These are phyloP conservation scores for Dendrocalamus latiflorus DNA, from an alignment of 202 grass and related monocot genomes.

Conservation along the genomic window DNA sequence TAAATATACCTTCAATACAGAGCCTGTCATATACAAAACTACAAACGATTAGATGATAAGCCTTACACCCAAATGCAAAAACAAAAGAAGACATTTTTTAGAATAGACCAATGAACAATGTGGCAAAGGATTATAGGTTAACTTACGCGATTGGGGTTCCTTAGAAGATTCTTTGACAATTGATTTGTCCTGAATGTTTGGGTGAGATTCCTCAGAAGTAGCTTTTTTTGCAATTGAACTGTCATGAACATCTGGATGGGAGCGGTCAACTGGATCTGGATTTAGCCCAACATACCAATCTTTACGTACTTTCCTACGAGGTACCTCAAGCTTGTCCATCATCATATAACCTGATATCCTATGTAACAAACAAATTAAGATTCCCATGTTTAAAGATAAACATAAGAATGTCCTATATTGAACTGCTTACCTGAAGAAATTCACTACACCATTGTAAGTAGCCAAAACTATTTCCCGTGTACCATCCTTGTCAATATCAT, in stretches of 20 bases:
- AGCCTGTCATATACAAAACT: neutral
- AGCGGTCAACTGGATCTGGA: conserved; percentile 69
- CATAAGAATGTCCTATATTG: neutral
- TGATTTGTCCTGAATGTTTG: conserved; percentile 29
- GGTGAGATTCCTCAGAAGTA: conserved; percentile 37
- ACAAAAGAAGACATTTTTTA: conserved; percentile 24
- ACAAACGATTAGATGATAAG: neutral
- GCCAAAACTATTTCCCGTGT: conserved; percentile 81
- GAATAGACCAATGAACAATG: neutral
- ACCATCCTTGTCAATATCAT: conserved; percentile 90
- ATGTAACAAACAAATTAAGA: conserved; percentile 43
- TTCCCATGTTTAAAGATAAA: neutral
- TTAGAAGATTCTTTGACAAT: conserved; percentile 19
- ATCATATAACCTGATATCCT: conserved; percentile 94
- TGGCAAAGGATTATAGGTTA: conserved; percentile 3
- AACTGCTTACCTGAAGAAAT: conserved; percentile 76
- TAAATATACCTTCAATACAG: neutral
- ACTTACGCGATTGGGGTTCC: conserved; percentile 9
- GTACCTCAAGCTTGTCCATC: conserved; percentile 97
- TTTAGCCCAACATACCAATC: conserved; percentile 92
- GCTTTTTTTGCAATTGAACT: conserved; percentile 51
- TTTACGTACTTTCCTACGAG: conserved; percentile 83
- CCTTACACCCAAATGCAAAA: neutral
- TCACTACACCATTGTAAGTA: conserved; percentile 90
- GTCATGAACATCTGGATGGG: conserved; percentile 90